Percentiles rank a stretch among this genome's conserved stretches.
phyloP scores from a whole-genome alignment of 2,329 filamentous ascomycete genomes.

The Claviceps purpurea region DNA sequence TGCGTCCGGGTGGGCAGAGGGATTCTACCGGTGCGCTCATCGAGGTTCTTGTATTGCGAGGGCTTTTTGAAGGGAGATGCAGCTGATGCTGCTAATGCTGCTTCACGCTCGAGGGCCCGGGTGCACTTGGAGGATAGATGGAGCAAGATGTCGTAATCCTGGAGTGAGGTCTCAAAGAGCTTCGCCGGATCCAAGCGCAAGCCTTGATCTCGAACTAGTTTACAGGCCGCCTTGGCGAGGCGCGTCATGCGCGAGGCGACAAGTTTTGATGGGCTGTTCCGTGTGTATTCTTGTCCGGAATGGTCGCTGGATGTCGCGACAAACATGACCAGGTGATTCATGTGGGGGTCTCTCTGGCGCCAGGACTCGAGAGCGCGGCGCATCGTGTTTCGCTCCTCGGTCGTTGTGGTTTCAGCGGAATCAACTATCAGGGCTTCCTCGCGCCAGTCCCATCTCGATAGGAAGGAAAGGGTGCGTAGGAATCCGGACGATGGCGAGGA shows the following conservation, averaged over 20 bases:
- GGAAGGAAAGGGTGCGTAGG: conserved; percentile 62
- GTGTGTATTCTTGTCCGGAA: conserved; percentile 71
- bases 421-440: conserved; percentile 71
- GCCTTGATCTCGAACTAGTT: conserved; percentile 40
- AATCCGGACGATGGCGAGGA: conserved; percentile 70
- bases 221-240: conserved; percentile 63
- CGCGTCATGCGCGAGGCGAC: conserved; percentile 72
- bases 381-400: conserved; percentile 47
- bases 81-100: conserved; percentile 19
- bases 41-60: conserved; percentile 70
- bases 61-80: conserved; percentile 24
- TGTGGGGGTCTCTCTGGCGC: conserved; percentile 75
- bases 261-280: conserved; percentile 59
- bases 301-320: conserved; percentile 66
- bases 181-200: conserved; percentile 32
- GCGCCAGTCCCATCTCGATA: conserved; percentile 88
- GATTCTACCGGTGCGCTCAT: conserved; percentile 36
- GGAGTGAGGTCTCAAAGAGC: conserved; percentile 60
- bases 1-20: conserved; percentile 40
- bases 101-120: conserved; percentile 26
- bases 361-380: conserved; percentile 65
- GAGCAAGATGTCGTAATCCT: conserved; percentile 79
- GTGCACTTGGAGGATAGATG: conserved; percentile 47
- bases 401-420: conserved; percentile 45
- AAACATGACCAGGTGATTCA: conserved; percentile 74